phyloP scores from a whole-genome alignment of 2,329 filamentous ascomycete genomes.

The Diaporthe helianthi region DNA sequence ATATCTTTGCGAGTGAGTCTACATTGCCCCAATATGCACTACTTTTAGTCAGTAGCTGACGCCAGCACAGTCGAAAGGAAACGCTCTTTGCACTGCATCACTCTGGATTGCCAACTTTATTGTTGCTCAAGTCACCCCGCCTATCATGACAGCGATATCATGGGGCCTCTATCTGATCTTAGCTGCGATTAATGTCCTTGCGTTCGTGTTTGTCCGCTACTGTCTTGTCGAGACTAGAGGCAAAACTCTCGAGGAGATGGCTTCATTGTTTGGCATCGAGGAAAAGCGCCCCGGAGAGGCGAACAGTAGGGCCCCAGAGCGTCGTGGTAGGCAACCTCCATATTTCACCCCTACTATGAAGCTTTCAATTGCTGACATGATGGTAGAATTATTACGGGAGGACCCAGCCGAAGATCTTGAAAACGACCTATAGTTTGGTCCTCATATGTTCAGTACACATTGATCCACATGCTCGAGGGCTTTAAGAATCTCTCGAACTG shows the following conservation, averaged over 20 bases:
- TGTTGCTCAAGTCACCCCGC: slow-evolving; percentile 36
- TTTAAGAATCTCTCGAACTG: too few relatives aligned
- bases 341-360: neutral
- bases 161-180: slow-evolving; percentile 41
- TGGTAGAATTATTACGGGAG: slow-evolving; percentile 11
- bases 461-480: too few relatives aligned
- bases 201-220: slow-evolving; percentile 41
- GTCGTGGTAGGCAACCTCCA: neutral
- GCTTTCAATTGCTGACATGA: neutral
- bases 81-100: slow-evolving; percentile 40
- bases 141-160: slow-evolving; percentile 39
- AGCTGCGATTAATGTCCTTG: slow-evolving; percentile 39
- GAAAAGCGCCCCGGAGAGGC: slow-evolving; percentile 15
- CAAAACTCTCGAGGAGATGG: slow-evolving; percentile 40
- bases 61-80: slow-evolving; percentile 41
- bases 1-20: slow-evolving; percentile 40
- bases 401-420: slow-evolving; percentile 10
- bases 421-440: neutral
- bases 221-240: slow-evolving; percentile 39
- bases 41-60: neutral
- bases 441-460: too few relatives aligned
- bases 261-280: slow-evolving; percentile 39
- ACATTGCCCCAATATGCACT: neutral
- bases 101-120: slow-evolving; percentile 45
- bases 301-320: slow-evolving; percentile 15